Base-by-base conservation (phyloP, 139 green algal species). In the Closterium sp. region DNA sequence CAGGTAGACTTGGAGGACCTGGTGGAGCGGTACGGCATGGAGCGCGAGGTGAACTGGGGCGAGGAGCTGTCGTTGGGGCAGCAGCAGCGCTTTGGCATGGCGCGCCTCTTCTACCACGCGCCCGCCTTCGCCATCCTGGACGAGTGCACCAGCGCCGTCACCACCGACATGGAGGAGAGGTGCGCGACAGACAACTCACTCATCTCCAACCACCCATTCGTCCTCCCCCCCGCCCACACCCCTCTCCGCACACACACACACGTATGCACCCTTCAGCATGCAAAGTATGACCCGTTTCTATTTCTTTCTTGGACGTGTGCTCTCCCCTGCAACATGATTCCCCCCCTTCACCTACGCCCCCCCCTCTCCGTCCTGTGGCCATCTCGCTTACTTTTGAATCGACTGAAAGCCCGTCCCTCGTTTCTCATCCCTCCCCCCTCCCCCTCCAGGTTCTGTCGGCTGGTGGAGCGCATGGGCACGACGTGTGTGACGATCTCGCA, bases 401-500 rank as follows among this genome's bases (percentile, higher is more conserved):
- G n/a, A n/a, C n/a, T n/a, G n/a, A n/a, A n/a, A n/a, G n/a, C n/a
- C n/a, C n/a, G n/a, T n/a, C n/a, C n/a, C n/a, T n/a, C n/a, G n/a
- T n/a, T n/a, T n/a, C n/a, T n/a, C n/a, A n/a, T 19, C 38, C 38
- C 38, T 66, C 38, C 38, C 38, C 38, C 38, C 21, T 12, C 10
- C 38, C 38, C 38, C 21, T 21, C n/a, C 83, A 86, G 36, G 86
- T 87, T 91, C 86, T 87, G 38, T 32, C 66, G 12, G 23, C 85
- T 32, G 33, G 86, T 93, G 30, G 23, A 31, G 38, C 92, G 89
- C 21, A 92, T 96, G 87, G 95, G 95, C 33, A 97, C 95, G 93
- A 97, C 96, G 83, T 97, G 96, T 90, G 93, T 97, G 91, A 97
- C 96, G 66, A 97, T 97, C 92, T 96, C 92, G 32, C 96, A 97